Conservation (phyloP, 2,329 filamentous ascomycete genomes). For the Fusarium sp. region DNA sequence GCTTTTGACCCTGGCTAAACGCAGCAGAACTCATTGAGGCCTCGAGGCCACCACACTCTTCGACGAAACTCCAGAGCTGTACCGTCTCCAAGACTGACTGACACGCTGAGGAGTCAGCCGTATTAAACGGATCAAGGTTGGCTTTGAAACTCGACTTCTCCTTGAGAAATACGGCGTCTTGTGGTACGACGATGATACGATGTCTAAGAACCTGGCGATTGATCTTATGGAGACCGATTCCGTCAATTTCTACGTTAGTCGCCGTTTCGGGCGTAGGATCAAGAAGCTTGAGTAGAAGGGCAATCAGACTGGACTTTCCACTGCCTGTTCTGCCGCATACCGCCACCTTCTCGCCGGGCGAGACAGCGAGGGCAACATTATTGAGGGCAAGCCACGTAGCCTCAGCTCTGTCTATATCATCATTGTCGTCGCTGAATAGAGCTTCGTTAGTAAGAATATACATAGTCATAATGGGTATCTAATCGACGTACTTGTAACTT, state of each 20-base stretch:
- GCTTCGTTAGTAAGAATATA: too few relatives aligned
- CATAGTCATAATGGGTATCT: too few relatives aligned
- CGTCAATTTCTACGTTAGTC: constrained; percentile 46
- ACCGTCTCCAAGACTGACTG: too few relatives aligned
- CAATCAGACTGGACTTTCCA: constrained; percentile 52
- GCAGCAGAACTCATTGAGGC: background rate
- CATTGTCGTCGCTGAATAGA: too few relatives aligned
- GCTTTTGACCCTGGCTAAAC: background rate
- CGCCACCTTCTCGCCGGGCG: constrained; percentile 52
- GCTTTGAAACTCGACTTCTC: constrained; percentile 53
- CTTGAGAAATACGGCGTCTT: constrained; percentile 62
- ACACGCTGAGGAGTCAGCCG: too few relatives aligned
- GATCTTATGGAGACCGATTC: background rate
- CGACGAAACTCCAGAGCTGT: too few relatives aligned
- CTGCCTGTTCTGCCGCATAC: constrained; percentile 59
- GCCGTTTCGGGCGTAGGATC: constrained; percentile 52
- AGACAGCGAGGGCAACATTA: constrained; percentile 28
- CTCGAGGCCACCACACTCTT: too few relatives aligned
- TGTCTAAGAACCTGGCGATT: constrained; percentile 37
- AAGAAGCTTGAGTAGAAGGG: too few relatives aligned
- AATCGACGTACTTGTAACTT: background rate
- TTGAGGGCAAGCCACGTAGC: too few relatives aligned
- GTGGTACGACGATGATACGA: constrained; percentile 58
- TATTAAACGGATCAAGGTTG: constrained; percentile 59
- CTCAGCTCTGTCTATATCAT: too few relatives aligned